Conservation (phyloP, 768 basidiomycete genomes). For the Phaeolepiota aurea region DNA sequence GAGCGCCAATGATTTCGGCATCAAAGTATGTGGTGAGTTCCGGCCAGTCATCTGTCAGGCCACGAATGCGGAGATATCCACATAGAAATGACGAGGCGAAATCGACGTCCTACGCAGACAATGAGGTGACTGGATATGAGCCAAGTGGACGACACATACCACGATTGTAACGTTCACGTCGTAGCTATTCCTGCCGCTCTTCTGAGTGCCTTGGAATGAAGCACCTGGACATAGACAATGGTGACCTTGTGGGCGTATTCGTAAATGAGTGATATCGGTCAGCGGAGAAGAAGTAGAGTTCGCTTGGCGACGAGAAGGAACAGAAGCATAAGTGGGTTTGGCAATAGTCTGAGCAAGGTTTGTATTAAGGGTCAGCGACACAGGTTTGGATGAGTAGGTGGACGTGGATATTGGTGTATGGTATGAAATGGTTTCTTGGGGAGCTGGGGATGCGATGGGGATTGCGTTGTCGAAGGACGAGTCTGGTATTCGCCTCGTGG, state of each 20-base stretch:
- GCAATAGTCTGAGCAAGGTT: conserved; percentile 9
- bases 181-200: conserved; percentile 89
- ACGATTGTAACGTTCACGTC: conserved; percentile 90
- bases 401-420: conserved; percentile 10
- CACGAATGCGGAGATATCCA: conserved; percentile 89
- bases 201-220: conserved; percentile 85
- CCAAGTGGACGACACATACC: conserved; percentile 41
- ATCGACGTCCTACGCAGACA: conserved; percentile 67
- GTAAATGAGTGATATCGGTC: conserved; percentile 68
- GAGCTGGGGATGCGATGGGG: conserved; percentile 3
- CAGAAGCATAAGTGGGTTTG: conserved; percentile 5
- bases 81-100: conserved; percentile 79
- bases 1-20: conserved; percentile 88
- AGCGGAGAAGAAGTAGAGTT: conserved; percentile 32
- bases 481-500: conserved; percentile 22
- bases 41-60: conserved; percentile 90
- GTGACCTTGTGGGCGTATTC: conserved; percentile 63
- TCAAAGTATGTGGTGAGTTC: conserved; percentile 96
- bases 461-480: conserved; percentile 1
- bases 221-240: conserved; percentile 86
- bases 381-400: conserved; percentile 15
- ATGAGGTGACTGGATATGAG: conserved; percentile 6
- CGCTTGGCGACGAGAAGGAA: conserved; percentile 10
- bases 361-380: conserved; percentile 14
- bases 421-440: conserved; percentile 7